Evolutionary conservation across 169 alveolate genomes (phyloP), one percentile per base, ranked within the genome.

Genomic region (Plasmodium relictum): DNA sequence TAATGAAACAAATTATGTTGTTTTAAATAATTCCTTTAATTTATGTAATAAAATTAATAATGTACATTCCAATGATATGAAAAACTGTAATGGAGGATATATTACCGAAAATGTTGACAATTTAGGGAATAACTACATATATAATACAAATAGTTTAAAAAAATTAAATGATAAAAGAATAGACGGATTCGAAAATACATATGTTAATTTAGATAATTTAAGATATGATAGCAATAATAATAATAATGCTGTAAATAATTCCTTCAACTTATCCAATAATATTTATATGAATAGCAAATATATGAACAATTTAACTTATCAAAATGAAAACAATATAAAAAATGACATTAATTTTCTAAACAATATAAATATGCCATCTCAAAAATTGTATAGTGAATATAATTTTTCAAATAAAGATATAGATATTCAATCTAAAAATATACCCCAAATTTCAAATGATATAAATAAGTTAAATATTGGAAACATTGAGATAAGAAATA

Each of bases 121-220:
- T 18, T 18, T 42, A 4, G 12, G 10, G 24, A 65, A 65, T 41
- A 37, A 41, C 31, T 31, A 7, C 24, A 65, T 7, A n/a, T 31
- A n/a, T 41, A 65, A 41, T 65, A 65, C 73, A 22, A 65, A 65
- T 65, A 65, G 12, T 37, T 31, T 24, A 5, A 39, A n/a, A 10
- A 16, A 65, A 6, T 0, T 65, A n/a, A 2, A 10, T 65, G 73
- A 65, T 18, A 65, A 65, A 39, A 65, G 73, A 12, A n/a, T 4
- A 6, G 54, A 65, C 37, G 37, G 22, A 10, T 65, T 39, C n/a
- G 54, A 65, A 12, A 14, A 12, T 18, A n/a, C 73, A 12, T 65
- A 26, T 37, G 20, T 14, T 22, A 61, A 24, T 14, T 22, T 26
- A 61, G 41, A 22, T 9, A n/a, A 37, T 0, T 52, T 4, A 65